These are phyloP conservation scores for Aspergillus alliaceus DNA, from an alignment of 2,329 filamentous ascomycete species.

Conservation along the genomic window DNA sequence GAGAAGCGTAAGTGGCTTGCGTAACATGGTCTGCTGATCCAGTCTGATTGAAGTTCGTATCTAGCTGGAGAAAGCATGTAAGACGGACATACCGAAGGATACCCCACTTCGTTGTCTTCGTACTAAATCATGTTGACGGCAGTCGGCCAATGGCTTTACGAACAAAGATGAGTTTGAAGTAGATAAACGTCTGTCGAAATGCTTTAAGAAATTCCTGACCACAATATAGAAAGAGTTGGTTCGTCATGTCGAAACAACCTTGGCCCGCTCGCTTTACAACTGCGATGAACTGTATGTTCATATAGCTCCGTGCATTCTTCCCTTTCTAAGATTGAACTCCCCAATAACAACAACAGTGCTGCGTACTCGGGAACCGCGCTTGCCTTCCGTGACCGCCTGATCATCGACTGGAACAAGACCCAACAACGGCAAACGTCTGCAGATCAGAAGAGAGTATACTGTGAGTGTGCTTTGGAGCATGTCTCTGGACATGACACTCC, in stretches of 20 bases:
- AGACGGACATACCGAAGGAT: conserved; percentile 21
- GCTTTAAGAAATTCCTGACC: conserved; percentile 6
- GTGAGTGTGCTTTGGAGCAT: conserved; percentile 40
- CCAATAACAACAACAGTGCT: conserved; percentile 51
- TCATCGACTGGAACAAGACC: conserved; percentile 97
- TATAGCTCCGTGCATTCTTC: not conserved
- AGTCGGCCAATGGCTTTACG: conserved; percentile 69
- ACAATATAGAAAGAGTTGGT: conserved; percentile 73
- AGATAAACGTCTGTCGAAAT: conserved; percentile 11
- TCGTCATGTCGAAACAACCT: conserved; percentile 91
- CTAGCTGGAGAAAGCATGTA: conserved; percentile 62
- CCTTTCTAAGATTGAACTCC: not conserved
- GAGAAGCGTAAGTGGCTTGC: conserved; percentile 67
- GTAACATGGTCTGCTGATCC: not conserved
- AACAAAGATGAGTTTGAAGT: conserved; percentile 77
- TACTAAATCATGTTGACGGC: conserved; percentile 11
- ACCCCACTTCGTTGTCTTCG: not conserved
- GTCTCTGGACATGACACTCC: not conserved
- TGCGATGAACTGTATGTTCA: conserved; percentile 73
- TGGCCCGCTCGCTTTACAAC: conserved; percentile 95
- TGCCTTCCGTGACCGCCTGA: conserved; percentile 87
- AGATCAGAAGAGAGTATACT: conserved; percentile 94
- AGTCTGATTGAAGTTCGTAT: conserved; percentile 17
- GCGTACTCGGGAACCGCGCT: conserved; percentile 89
- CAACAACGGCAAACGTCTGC: conserved; percentile 91